phyloP scores from a whole-genome alignment of 2,329 filamentous ascomycete species.

The Colletotrichum aenigma region DNA sequence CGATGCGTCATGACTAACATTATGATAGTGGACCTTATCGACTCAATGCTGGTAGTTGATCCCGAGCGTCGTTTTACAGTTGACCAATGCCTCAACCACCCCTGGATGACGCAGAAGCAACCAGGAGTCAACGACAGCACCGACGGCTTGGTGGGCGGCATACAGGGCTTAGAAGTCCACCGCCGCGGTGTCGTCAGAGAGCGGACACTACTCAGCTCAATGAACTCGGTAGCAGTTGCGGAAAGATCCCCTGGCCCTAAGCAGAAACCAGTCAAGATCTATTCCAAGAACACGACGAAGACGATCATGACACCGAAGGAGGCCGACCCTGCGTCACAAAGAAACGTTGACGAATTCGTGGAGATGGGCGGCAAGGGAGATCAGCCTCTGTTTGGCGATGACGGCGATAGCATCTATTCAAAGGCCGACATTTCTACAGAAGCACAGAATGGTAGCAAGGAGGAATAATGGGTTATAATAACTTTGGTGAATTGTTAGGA shows the following conservation, averaged over 20 bases:
- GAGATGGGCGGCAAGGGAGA: slow-evolving; percentile 87
- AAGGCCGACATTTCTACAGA: slow-evolving; percentile 38
- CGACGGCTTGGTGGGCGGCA: slow-evolving; percentile 86
- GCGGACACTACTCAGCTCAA: slow-evolving; percentile 80
- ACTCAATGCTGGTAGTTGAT: slow-evolving; percentile 91
- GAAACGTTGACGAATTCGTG: slow-evolving; percentile 78
- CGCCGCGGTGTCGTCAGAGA: slow-evolving; percentile 81
- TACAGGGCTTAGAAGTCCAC: slow-evolving; percentile 82
- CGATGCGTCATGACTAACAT: neutral
- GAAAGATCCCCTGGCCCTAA: slow-evolving; percentile 49
- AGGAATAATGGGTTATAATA: neutral
- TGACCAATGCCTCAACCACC: slow-evolving; percentile 88
- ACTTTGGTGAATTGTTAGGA: neutral
- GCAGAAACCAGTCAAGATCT: slow-evolving; percentile 71
- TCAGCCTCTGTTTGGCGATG: slow-evolving; percentile 74
- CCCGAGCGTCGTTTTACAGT: slow-evolving; percentile 83
- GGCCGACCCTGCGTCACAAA: slow-evolving; percentile 67
- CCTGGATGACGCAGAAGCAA: slow-evolving; percentile 75
- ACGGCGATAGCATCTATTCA: slow-evolving; percentile 56
- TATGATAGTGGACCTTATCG: slow-evolving; percentile 79
- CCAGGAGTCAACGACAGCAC: slow-evolving; percentile 81
- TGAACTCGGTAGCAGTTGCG: slow-evolving; percentile 73
- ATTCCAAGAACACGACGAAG: slow-evolving; percentile 67
- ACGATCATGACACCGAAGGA: slow-evolving; percentile 53
- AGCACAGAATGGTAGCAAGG: slow-evolving; percentile 28